Conservation (phyloP, 176 grass and related monocot genomes). For the Puccinellia tenuiflora region DNA sequence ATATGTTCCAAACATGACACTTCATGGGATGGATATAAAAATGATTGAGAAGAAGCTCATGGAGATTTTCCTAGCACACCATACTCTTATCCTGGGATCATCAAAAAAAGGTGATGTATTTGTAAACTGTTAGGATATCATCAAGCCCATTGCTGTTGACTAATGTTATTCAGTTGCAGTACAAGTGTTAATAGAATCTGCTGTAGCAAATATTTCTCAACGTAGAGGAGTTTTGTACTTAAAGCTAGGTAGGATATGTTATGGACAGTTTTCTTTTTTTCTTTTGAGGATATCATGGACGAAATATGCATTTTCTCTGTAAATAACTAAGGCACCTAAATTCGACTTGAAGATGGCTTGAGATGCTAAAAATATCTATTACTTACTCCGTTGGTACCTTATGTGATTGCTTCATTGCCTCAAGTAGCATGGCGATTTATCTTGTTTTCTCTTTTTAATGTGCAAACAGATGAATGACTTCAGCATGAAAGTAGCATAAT, state of each 20-base stretch:
- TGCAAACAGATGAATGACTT: slow-evolving; percentile 30
- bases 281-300: too few species aligned
- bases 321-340: too few species aligned
- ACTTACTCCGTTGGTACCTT: too few species aligned
- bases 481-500: slow-evolving; percentile 36
- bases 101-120: slow-evolving; percentile 45
- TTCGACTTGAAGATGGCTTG: too few species aligned
- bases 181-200: slow-evolving; percentile 52
- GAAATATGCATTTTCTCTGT: too few species aligned
- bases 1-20: slow-evolving; percentile 4
- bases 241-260: slow-evolving; percentile 46
- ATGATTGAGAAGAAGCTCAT: slow-evolving; percentile 45
- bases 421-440: too few species aligned
- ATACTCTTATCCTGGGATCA: slow-evolving; percentile 75
- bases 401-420: too few species aligned
- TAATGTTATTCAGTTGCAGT: slow-evolving; percentile 42
- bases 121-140: neutral
- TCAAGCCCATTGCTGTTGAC: neutral
- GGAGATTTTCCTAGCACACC: slow-evolving; percentile 50
- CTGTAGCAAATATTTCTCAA: slow-evolving; percentile 63
- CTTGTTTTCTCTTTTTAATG: too few species aligned
- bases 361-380: too few species aligned
- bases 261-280: neutral
- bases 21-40: slow-evolving; percentile 60
- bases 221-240: slow-evolving; percentile 67